Evolutionary conservation across 1,139 yeast species (phyloP), one percentile per base, ranked within the genome.

Genomic region (Lodderomyces elongisporus): DNA sequence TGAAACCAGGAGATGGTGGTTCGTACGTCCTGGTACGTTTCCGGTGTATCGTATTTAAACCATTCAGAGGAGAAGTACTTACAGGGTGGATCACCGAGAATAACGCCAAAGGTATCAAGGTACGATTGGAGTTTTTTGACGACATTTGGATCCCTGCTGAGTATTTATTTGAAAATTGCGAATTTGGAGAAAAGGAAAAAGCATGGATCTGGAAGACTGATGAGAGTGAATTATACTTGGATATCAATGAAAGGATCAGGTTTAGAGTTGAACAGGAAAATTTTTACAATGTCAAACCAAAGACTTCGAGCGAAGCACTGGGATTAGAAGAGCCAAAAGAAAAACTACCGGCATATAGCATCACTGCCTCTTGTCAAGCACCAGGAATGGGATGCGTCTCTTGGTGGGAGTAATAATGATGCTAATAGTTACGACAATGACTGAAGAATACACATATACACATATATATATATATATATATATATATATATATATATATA

Each of bases 1-100:
- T 91, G 43, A 82, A 80, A 48, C 95, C 96, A 2, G 97, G 98
- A n/a, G 97, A 91, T 56, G 98, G 98, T 5, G 88, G 91, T 1
- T 73, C 91, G 2, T 89, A 71, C 48, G 79, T 88, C 28, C 84
- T 80, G 42, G 85, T 83, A 13, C 71, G 66, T 36, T 85, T 88
- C 51, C 62, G 96, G 34, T 67, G 84, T 32, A 66, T 89, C 14
- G 82, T 91, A 2, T 91, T 94, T 70, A 82, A 91, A 46, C 98
- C 98, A 1, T 88, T 89, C 56, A 79, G 85, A 1, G 98, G 98
- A 3, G 98, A 91, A 52, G 74, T 89, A n/a, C 58, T 91, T 25
- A 81, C 88, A 0, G 99, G 99, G 2, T 85, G 94, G 89, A 88
- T 91, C 17, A 78, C 88, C 30, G 84, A 87, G 43, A 85, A 95